Base-by-base conservation (phyloP, 371 early-diverging fungal species). In the Rhizopus stolonifer region DNA sequence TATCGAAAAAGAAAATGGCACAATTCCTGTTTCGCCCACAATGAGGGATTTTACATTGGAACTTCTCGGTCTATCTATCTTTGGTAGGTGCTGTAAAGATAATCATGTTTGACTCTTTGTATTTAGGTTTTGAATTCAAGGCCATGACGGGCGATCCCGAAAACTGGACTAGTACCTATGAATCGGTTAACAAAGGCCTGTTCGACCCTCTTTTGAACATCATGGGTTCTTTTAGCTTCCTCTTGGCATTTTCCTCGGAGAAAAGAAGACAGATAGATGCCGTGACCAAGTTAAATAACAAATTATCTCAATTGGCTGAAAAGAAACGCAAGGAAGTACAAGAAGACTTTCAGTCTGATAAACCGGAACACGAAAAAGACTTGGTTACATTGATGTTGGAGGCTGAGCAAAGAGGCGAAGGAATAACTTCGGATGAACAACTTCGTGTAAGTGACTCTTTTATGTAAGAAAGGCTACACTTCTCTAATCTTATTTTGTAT, bases 371-470 rank as follows among this genome's bases (percentile, higher is more conserved):
- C 38, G 76, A 74, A 43, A 69, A 58, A 3, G 82, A 81, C 25
- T 53, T 81, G 46, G 60, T 83, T 31, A 71, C 79, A 3, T 52
- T 83, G 58, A 72, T 34, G 49, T 9, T 34, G 58, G 64, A 63
- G 34, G 40, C 47, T 23, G 54, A 54, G 9, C 17, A 34, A 10
- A 32, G 33, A 26, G 58, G 55, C 10, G 54, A 60, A 46, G 54
- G 54, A 14, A 31, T 31, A 0, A 23, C 49, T 29, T 29, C 31
- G 18, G 25, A 49, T 18, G 49, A 58, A 50, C 54, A 52, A 23
- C 15, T 56, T 18, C 36, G 48, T 32, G 59, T 58, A 48, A 47
- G 21, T 21, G 19, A 2, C 42, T 42, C 19, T 18, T 42, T 19
- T 32, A n/a, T n/a, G n/a, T 14, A 2, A 34, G 36, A 32, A 17